Base-by-base conservation (phyloP, 164 flowering plant genomes). In the Malania oleifera region DNA sequence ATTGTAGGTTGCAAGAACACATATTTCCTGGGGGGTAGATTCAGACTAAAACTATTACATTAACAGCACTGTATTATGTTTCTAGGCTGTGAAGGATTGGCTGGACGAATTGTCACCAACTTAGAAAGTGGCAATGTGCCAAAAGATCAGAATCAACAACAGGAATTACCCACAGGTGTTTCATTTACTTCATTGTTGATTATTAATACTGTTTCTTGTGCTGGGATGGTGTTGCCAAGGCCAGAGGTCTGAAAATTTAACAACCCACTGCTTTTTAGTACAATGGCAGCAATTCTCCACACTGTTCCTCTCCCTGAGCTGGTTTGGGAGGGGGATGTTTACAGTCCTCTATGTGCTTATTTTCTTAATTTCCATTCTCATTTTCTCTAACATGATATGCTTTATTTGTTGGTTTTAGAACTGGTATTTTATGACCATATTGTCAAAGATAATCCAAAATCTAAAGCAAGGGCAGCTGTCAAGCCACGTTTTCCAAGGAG, bases 401-500 rank as follows among this genome's bases (percentile, higher is more conserved):
- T 26, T n/a, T 25, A 2, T 50, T 2, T 44, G 34, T 23, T n/a
- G 34, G 34, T 50, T 15, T 7, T 56, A 82, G 97, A 84, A 53
- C 64, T 76, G 59, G 68, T 67, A 56, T 72, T 65, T 66, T 63
- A 70, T 66, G 62, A 73, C 72, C 71, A 77, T 51, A 62, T 59
- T 57, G 31, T 59, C 17, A 46, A 60, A 60, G 78, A 61, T 47
- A 61, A 66, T 37, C 63, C 60, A 51, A 76, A 77, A 49, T 55
- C 60, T 28, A 75, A 76, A 62, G 40, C 52, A 0, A 82, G 69
- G 66, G 1, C 62, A 18, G 26, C 60, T 26, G 67, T 40, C 44
- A 84, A 73, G 64, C 64, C 75, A 18, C 62, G 64, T 54, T 24
- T 68, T 0, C 59, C 79, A 4, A 84, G 80, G 76, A 72, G 77